Base-by-base conservation (phyloP, 2,329 filamentous ascomycete species). In the Claviceps pusilla region DNA sequence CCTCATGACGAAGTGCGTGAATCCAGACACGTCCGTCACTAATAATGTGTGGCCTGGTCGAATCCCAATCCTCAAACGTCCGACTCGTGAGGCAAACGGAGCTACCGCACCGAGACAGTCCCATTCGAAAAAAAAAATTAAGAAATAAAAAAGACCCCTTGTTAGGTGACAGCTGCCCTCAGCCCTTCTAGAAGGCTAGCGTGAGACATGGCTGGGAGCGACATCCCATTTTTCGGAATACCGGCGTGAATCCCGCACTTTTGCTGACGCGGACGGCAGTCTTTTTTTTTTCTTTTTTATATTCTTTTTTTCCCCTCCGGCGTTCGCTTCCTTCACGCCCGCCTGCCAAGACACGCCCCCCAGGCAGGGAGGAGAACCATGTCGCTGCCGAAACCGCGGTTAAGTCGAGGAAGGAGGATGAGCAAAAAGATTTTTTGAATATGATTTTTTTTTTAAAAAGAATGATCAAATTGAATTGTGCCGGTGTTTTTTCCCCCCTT, bases 101-200 rank as follows among this genome's bases (percentile, higher is more conserved):
- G 7, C 31, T 51, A 48, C 53, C 51, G 14, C 14, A 48, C 49
- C n/a, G 35, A 45, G 45, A 48, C 43, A 37, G 28, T 12, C 28
- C 45, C 24, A 47, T 31, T 14, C 19, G 19, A 19, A 19, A 19
- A 19, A 19, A 19, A 19, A 19, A 19, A 19, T 19, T 1, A 1
- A 19, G 19, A 19, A 19, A 19, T 19, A 19, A 16, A 12, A n/a
- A 31, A 41, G 3, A 24, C 14, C 12, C 28, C 24, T 29, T 47
- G 7, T 14, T 16, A 16, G 45, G 45, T 47, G 33, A 42, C 54
- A 50, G 54, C 48, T 53, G 35, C 16, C 14, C 37, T 41, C 45
- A 50, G 48, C 33, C 43, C 52, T 59, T 56, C 57, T 57, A 57
- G 56, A 59, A 59, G 52, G 19, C 24, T 12, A 53, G 51, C 48